A percentile compares a stretch with the other conserved stretches of the same genome.
phyloP scores from a whole-genome alignment of 371 early-diverging fungal species.

The Mortierella sp. region DNA sequence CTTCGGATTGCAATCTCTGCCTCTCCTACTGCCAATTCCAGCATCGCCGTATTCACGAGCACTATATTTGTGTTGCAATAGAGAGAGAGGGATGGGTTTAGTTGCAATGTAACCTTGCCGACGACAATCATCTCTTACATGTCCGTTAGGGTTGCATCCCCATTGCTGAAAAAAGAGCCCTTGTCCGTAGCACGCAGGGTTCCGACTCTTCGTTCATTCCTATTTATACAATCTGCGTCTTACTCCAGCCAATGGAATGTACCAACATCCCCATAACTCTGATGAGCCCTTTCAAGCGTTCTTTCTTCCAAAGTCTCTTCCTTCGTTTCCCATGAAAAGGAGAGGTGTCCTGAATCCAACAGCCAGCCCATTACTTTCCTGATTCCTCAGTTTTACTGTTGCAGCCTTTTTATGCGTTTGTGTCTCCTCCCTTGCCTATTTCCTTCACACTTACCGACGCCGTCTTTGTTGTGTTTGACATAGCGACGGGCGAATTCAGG shows the following conservation, averaged over 20 bases:
- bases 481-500: constrained; percentile 76
- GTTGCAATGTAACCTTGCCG: not conserved
- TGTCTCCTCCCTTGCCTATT: not conserved
- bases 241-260: not conserved
- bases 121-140: no score
- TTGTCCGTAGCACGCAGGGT: not conserved
- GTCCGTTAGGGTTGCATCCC: not conserved
- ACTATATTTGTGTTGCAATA: constrained; percentile 16
- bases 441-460: constrained; percentile 63
- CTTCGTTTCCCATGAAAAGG: not conserved
- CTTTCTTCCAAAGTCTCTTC: not conserved
- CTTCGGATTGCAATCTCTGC: constrained; percentile 31
- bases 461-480: constrained; percentile 72
- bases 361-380: not conserved
- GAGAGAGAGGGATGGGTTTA: not conserved
- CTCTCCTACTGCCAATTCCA: constrained; percentile 48
- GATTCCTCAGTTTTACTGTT: not conserved
- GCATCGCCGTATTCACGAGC: constrained; percentile 49
- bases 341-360: not conserved
- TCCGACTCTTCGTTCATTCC: not conserved
- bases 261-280: not conserved
- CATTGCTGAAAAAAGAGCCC: not conserved
- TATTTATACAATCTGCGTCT: not conserved
- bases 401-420: not conserved
- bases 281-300: constrained; percentile 4